Base-by-base conservation (phyloP, 1,284 basidiomycete species). In the Leccinum subrobustum region DNA sequence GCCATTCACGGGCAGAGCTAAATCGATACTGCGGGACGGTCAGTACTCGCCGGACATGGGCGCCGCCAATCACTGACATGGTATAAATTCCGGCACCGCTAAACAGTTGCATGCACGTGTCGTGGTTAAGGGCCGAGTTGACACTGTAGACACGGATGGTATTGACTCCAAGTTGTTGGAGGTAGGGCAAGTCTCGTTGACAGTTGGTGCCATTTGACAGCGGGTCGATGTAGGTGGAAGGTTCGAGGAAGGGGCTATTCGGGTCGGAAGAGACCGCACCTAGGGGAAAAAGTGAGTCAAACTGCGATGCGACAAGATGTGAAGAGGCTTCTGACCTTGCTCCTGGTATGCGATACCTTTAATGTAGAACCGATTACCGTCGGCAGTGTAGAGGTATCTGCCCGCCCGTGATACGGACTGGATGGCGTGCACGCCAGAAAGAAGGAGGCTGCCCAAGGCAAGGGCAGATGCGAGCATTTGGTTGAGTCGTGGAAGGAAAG, bases 301-400 rank as follows among this genome's bases (percentile, higher is more conserved):
- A 14, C 44, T 27, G 9, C 12, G n/a, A 23, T 14, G n/a, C 16
- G 25, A 33, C 25, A 56, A 18, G 25, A 20, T 12, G 25, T 6
- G 50, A 48, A 6, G 42, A 18, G 51, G 61, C 78, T 69, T 67
- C 78, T 69, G 67, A 25, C 23, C 23, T 25, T 25, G 23, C 62
- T 87, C 85, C 75, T 96, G 94, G 76, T 97, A 97, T 25, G 93
- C 92, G 60, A 96, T 79, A 60, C 95, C 94, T 78, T 94, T 95
- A 78, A 96, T 91, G 75, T 88, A 95, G 78, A 96, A 96, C 54
- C 95, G 80, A 52, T 74, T 84, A 2, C 91, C 92, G 56, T 85
- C 81, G 8, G 82, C 81, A 31, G 78, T 80, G 77, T 93, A 96
- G 35, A 96, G 85, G 73, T 94, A 96, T 70, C 88, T 85, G 42